Base-by-base conservation (phyloP, 2,329 filamentous ascomycete genomes). In the Penicillium thymicola region DNA sequence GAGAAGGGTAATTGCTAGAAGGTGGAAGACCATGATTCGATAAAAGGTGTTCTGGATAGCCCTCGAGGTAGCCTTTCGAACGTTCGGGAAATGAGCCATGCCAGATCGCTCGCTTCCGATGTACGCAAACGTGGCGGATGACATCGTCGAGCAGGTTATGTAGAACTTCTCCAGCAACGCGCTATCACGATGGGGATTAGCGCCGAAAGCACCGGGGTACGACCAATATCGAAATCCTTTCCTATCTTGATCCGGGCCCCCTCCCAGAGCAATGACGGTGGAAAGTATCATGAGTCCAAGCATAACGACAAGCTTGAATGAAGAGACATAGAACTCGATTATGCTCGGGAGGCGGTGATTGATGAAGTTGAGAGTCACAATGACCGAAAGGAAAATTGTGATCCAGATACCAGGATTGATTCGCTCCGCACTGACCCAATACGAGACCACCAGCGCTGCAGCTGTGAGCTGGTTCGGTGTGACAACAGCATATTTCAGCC, bases 391-490 rank as follows among this genome's bases (percentile, higher is more conserved):
- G 74, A 89, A 86, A 48, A 88, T 80, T 32, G 89, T 81, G 51
- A 94, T 91, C 75, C 85, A 93, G 14, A 92, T 86, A 54, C 88
- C 89, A 0, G 89, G 87, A 67, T 92, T 92, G 58, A 92, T 79
- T 41, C 74, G 75, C 0, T 88, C 81, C 21, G 82, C 76, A 8
- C 78, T 72, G 9, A 89, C 76, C 90, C 90, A 95, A 66, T 86
- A 91, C 61, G 88, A 84, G 47, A 95, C 87, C 52, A 93, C 87
- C 30, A 94, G 75, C 9, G 89, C 83, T 10, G 83, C 85, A 37
- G 90, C 90, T 0, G 90, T 93, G 40, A 94, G 79, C 70, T 95
- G 90, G 67, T 93, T 94, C 1, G 90, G 89, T 2, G 89, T 92
- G 43, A 89, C 84, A 67, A 95, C 90, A 71, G 93, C 89, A 74